Evolutionary conservation across 768 basidiomycete species (phyloP).

Genomic region (Russula abietina): DNA sequence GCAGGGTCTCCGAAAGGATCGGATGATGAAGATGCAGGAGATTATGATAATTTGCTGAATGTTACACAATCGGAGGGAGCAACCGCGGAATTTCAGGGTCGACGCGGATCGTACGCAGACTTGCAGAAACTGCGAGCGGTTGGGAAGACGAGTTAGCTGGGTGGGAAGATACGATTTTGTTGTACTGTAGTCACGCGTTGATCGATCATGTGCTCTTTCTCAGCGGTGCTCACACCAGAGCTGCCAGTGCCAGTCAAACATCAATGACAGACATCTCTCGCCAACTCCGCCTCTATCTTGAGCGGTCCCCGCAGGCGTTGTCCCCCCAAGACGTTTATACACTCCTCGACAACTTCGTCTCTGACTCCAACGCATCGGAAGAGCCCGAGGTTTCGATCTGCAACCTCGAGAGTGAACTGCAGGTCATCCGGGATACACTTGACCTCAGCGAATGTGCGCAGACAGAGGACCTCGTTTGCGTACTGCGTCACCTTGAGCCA

Average conservation of each 20-base stretch:
- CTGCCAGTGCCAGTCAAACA: background rate
- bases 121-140: conserved; percentile 56
- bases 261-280: conserved; percentile 38
- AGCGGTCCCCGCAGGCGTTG: conserved; percentile 45
- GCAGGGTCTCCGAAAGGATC: conserved; percentile 67
- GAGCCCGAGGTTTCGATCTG: conserved; percentile 41
- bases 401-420: conserved; percentile 63
- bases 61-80: conserved; percentile 7
- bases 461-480: conserved; percentile 58
- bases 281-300: conserved; percentile 54
- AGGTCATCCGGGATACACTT: conserved; percentile 51
- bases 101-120: conserved; percentile 73
- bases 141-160: background rate
- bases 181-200: background rate
- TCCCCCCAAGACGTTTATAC: conserved; percentile 45
- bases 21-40: conserved; percentile 83
- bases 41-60: conserved; percentile 84
- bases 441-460: conserved; percentile 59
- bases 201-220: conserved; percentile 1
- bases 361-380: conserved; percentile 42
- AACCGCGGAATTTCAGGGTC: conserved; percentile 34
- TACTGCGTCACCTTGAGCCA: conserved; percentile 57
- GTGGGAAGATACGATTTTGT: background rate
- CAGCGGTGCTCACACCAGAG: too few species aligned
- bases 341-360: conserved; percentile 51